These are phyloP conservation scores for Nasturtium officinale DNA, from an alignment of 345 rosid species.

Conservation along the genomic window DNA sequence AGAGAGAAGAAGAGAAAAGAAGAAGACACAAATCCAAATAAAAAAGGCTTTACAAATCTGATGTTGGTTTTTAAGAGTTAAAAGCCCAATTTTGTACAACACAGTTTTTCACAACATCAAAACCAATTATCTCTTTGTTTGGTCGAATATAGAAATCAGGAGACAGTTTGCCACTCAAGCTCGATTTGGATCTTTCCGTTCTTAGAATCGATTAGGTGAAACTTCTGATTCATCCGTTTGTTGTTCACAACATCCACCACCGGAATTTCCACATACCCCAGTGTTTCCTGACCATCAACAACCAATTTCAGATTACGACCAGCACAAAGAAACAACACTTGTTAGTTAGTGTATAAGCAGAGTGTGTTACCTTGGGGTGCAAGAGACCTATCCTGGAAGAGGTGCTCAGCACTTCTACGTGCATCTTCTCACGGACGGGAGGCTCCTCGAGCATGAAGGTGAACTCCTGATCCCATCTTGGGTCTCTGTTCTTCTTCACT, in stretches of 20 bases:
- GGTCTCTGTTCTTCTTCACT: constrained; percentile 89
- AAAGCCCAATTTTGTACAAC: constrained; percentile 43
- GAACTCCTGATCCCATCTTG: constrained; percentile 94
- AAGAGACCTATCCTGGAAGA: constrained; percentile 82
- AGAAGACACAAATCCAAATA: not conserved
- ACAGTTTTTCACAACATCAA: constrained; percentile 22
- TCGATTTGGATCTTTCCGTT: constrained; percentile 84
- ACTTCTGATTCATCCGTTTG: constrained; percentile 82
- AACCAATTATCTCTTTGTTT: constrained; percentile 34
- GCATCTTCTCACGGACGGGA: constrained; percentile 70
- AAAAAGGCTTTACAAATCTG: constrained; percentile 36
- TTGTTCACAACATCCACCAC: constrained; percentile 83
- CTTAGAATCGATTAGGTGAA: constrained; percentile 90
- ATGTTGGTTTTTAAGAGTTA: constrained; percentile 29
- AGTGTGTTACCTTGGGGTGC: constrained; percentile 73
- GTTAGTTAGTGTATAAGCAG: not conserved
- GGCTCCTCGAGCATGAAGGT: constrained; percentile 75
- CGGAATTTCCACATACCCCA: constrained; percentile 73
- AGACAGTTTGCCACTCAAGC: constrained; percentile 81
- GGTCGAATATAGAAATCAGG: constrained; percentile 38
- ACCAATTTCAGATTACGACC: constrained; percentile 14
- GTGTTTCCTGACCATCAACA: constrained; percentile 57
- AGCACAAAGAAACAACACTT: not conserved
- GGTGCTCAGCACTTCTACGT: constrained; percentile 76
- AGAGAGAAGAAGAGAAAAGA: not conserved